Conservation (phyloP, 2,329 filamentous ascomycete genomes). For the Talaromyces sp. region DNA sequence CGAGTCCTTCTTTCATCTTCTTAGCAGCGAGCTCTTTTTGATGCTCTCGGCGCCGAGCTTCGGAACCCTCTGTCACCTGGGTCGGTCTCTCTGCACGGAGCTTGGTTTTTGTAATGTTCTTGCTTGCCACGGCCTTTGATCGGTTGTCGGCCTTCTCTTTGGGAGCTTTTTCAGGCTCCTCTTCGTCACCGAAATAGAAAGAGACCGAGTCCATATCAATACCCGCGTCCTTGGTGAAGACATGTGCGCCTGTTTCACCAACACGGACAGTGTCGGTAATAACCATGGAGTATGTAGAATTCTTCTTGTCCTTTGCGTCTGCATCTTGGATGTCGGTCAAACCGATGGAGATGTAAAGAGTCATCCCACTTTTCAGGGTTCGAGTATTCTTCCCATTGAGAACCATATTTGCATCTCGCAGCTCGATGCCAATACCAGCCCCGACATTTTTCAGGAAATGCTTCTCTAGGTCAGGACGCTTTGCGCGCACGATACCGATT, state of each 20-base stretch:
- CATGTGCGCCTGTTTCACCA: constrained; percentile 58
- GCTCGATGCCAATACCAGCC: constrained; percentile 87
- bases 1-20: constrained; percentile 84
- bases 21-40: constrained; percentile 83
- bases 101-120: constrained; percentile 92
- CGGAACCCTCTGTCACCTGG: constrained; percentile 82
- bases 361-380: constrained; percentile 92
- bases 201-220: constrained; percentile 90
- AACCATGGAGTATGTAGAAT: constrained; percentile 80
- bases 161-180: constrained; percentile 70
- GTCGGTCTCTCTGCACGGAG: constrained; percentile 85
- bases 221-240: constrained; percentile 91
- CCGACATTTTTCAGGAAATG: constrained; percentile 92
- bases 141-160: constrained; percentile 77
- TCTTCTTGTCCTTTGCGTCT: constrained; percentile 81
- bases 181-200: constrained; percentile 98
- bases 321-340: constrained; percentile 86
- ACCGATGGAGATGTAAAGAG: constrained; percentile 81
- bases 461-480: constrained; percentile 92
- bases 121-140: constrained; percentile 81
- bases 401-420: constrained; percentile 73
- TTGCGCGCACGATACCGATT: constrained; percentile 69
- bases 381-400: constrained; percentile 83
- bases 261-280: constrained; percentile 93
- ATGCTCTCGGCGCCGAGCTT: constrained; percentile 80